These are phyloP conservation scores for Kalmusia sp. DNA, from an alignment of 2,329 filamentous ascomycete genomes.

Conservation along the genomic window DNA sequence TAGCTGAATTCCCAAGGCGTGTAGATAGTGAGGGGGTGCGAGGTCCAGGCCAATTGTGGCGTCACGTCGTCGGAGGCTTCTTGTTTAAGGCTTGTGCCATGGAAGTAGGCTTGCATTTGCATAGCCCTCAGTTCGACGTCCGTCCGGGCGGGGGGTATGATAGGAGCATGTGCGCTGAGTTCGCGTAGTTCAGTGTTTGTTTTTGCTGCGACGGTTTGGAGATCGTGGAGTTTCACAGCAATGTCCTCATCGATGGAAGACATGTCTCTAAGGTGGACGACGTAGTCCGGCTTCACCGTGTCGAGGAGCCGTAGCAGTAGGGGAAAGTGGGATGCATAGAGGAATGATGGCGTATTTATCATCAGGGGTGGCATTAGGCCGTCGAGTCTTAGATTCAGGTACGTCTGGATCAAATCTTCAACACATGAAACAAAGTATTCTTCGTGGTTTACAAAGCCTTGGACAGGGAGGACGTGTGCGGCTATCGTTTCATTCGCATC, in stretches of 20 bases:
- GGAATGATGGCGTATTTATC: constrained; percentile 78
- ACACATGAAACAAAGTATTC: constrained; percentile 71
- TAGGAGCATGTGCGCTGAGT: constrained; percentile 62
- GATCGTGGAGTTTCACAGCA: constrained; percentile 61
- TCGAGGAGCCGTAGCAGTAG: constrained; percentile 66
- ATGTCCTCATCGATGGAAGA: constrained; percentile 61
- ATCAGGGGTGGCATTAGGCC: constrained; percentile 63
- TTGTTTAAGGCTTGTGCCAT: constrained; percentile 50
- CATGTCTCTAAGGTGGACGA: constrained; percentile 67
- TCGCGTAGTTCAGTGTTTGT: constrained; percentile 53
- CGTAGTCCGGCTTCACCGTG: constrained; percentile 63
- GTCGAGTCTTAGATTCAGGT: constrained; percentile 55
- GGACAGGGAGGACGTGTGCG: constrained; percentile 71
- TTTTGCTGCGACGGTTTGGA: constrained; percentile 52
- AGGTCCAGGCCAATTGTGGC: constrained; percentile 59
- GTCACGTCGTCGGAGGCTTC: constrained; percentile 18
- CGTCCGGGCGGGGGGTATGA: constrained; percentile 56
- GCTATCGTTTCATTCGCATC: constrained; percentile 57
- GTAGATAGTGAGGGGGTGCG: constrained; percentile 62
- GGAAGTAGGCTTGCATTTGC: constrained; percentile 84
- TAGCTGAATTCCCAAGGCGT: constrained; percentile 71
- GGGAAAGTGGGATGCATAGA: constrained; percentile 73
- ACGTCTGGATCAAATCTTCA: constrained; percentile 67
- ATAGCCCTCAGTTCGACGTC: constrained; percentile 73
- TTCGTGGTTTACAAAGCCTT: constrained; percentile 70